Evolutionary conservation across 2,329 filamentous ascomycete species (phyloP), one percentile per base, ranked within the genome.

Genomic region (Verticillium klebahnii): DNA sequence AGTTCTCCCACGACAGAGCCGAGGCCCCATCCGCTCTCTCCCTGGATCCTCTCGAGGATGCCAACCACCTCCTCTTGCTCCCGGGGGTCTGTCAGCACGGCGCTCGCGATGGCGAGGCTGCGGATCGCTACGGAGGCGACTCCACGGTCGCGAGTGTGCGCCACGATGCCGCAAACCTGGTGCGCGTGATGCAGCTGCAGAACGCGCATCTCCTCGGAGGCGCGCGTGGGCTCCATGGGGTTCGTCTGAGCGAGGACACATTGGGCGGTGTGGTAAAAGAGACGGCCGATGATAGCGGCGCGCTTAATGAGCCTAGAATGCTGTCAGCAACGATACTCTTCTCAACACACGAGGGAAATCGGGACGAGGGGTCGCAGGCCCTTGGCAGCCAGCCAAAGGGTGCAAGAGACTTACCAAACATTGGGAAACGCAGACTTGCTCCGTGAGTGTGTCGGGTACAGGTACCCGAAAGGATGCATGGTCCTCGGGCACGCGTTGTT

Each of bases 251-350:
- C 86, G 5, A 97, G 83, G 37, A 97, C 78, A 65, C 91, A 89
- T 76, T 94, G 89, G 25, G 91, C 88, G 0, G 91, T 95, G 71
- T 97, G 93, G 71, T 96, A 97, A 73, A 97, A 93, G 9, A 97
- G 81, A 56, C 92, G 86, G 4, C 91, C 92, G 31, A 96, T 85
- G 36, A 95, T 88, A 3, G 92, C 91, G 3, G 91, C 85, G 61
- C 91, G 85, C 74, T 95, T 95, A 69, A 94, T 87, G 59, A 96
- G 81, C 92, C 89, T 91, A 50, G 3, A 12, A 2, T 12, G 11
- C 15, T 15, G 54, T 56, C 14, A 32, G 29, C 23, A 23, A 9
- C 9, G 23, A 36, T 52, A 36, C 56, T 58, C 55, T 34, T 54
- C 15, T 55, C 36, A 25, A 36, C 15, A 34, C 54, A 9, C 31